Evolutionary conservation across 257 asterid species (phyloP), one percentile per base, ranked within the genome.

Genomic region (Scutellaria barbata): DNA sequence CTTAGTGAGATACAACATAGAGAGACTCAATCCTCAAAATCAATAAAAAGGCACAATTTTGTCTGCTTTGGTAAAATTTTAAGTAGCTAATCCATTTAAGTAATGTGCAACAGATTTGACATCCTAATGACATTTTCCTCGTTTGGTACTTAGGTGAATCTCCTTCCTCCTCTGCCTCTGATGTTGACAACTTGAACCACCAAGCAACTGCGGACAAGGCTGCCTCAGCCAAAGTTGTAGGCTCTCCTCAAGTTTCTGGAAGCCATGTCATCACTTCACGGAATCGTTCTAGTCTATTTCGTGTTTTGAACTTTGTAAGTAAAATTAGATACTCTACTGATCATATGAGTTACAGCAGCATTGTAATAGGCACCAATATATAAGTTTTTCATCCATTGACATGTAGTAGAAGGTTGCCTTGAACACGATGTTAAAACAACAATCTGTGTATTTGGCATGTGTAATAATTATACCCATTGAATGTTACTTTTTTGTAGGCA

Each of bases 91-190:
- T 69, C 52, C 59, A 10, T 74, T 33, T 71, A 64, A 12, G 45
- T 42, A 54, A 61, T 11, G 16, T 17, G 41, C 37, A 4, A 37
- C 40, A 53, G 14, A 55, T 48, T 66, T 17, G 65, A 10, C 52
- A 39, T 62, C 64, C 70, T 77, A 55, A 50, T 70, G 13, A 65
- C 14, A 43, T n/a, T 62, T 74, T 55, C 43, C 54, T 69, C 22
- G 60, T 50, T 62, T 67, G 37, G 33, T 57, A 48, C 60, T 79
- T 79, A 95, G 99, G 98, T 73, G 99, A 95, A 74, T 95, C 99
- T 71, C 98, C 99, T 77, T 89, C 98, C 69, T 95, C 99, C 58
- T 95, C 99, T 68, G 98, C 98, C 67, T 95, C 99, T 53, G 99
- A 95, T 83, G 82, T 92, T 52, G 99, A 95, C 86, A 92, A 92